phyloP scores from a whole-genome alignment of 2,329 filamentous ascomycete species.

The Fusarium siculi region DNA sequence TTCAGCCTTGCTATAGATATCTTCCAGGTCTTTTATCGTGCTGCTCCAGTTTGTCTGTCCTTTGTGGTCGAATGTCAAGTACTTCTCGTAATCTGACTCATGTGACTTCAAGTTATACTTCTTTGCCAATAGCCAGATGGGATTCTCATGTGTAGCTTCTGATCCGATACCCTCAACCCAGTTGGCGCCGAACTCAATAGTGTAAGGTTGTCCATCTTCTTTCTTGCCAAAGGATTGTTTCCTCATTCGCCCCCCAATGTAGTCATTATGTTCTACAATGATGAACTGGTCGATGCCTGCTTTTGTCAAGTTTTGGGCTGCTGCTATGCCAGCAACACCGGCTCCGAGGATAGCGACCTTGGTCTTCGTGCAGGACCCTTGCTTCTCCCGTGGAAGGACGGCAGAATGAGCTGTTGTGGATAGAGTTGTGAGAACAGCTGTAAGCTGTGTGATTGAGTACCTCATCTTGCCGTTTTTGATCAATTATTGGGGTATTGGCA shows the following conservation, averaged over 20 bases:
- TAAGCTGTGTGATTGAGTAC: neutral
- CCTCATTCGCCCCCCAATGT: conserved; percentile 71
- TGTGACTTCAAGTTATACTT: conserved; percentile 67
- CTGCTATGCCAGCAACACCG: conserved; percentile 71
- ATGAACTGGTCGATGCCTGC: conserved; percentile 71
- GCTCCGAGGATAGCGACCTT: conserved; percentile 58
- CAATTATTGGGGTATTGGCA: neutral
- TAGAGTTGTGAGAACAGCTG: neutral
- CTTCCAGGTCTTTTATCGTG: conserved; percentile 62
- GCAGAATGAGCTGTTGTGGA: neutral
- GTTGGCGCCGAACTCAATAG: conserved; percentile 74
- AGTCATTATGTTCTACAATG: conserved; percentile 71
- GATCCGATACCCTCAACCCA: conserved; percentile 58
- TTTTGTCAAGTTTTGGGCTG: conserved; percentile 71
- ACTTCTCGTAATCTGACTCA: conserved; percentile 67
- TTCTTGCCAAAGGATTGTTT: conserved; percentile 66
- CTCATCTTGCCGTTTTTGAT: neutral
- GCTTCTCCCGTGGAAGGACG: neutral
- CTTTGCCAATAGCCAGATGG: conserved; percentile 70
- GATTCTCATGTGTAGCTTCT: conserved; percentile 59
- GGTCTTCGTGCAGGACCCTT: conserved; percentile 43
- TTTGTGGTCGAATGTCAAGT: conserved; percentile 69
- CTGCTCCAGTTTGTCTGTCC: conserved; percentile 63
- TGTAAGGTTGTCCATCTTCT: conserved; percentile 62
- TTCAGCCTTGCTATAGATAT: conserved; percentile 57